phyloP scores from a whole-genome alignment of 129 eudicot genomes.

The Scalesia atractyloides region DNA sequence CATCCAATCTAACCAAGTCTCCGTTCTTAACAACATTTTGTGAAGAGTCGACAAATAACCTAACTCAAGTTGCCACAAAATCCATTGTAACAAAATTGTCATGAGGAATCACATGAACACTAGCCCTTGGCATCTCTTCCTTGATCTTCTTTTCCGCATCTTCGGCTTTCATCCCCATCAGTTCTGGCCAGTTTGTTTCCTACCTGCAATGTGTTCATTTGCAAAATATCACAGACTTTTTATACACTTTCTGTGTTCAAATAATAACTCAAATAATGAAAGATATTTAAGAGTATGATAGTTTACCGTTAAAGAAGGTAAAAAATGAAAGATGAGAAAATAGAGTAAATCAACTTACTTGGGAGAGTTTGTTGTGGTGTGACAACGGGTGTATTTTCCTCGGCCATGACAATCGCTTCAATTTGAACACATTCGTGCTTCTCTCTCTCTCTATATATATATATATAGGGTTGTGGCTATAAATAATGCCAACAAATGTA shows the following conservation, averaged over 20 bases:
- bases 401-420: constrained; percentile 19
- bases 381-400: constrained; percentile 22
- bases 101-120: constrained; percentile 41
- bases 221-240: background rate
- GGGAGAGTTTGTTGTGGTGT: constrained; percentile 13
- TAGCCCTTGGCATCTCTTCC: constrained; percentile 44
- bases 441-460: too few species aligned
- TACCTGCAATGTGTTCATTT: background rate
- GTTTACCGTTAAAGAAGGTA: too few species aligned
- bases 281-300: too few species aligned
- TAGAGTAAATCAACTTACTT: constrained; percentile 22
- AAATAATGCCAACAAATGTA: constrained; percentile 8
- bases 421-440: background rate
- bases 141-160: constrained; percentile 60
- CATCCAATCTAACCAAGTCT: constrained; percentile 28
- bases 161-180: constrained; percentile 58
- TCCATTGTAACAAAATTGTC: constrained; percentile 63
- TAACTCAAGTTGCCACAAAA: constrained; percentile 44
- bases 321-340: background rate
- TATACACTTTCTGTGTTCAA: background rate
- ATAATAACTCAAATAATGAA: too few species aligned
- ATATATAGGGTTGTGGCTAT: constrained; percentile 8
- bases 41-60: constrained; percentile 52
- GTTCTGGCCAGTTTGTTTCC: constrained; percentile 63
- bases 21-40: constrained; percentile 45